Evolutionary conservation across 2,329 filamentous ascomycete species (phyloP), one percentile per base, ranked within the genome.

Genomic region (Aspergillus sp.): DNA sequence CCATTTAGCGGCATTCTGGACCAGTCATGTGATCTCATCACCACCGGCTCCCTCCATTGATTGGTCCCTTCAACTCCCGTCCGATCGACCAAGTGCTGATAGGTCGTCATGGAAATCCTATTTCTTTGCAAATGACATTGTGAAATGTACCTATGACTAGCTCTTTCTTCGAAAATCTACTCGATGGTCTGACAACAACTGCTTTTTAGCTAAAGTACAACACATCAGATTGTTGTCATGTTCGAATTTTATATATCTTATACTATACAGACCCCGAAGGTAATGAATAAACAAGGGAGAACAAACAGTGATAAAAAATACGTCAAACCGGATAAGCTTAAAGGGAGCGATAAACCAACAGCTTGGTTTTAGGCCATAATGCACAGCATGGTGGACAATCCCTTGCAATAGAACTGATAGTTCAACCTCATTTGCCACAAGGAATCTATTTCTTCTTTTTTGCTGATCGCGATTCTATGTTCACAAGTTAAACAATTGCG

Each of bases 401-500:
- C 12, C 17, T 17, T 45, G 41, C 4, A 21, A 45, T 17, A 6
- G 21, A 21, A 45, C 17, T 21, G 9, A 6, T 6, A 12, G n/a
- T 12, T 21, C 12, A 45, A 13, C 17, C 21, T 21, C 12, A 21
- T 3, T 21, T 21, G 19, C 12, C 12, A 21, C 6, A 3, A 13
- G 10, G 5, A 15, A 9, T 25, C 39, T 63, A 72, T 65, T 70
- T 71, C 68, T 70, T 72, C 61, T 72, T 72, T 56, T 70, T 71
- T 15, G 66, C 63, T 4, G 67, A 58, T 49, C 69, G 66, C 15
- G 68, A 71, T 59, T 72, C 70, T 72, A 43, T 9, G 47, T 21
- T 21, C 23, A 43, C n/a, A 17, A 21, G 32, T 61, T 55, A 51
- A 50, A 23, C n/a, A 48, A 15, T n/a, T 9, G n/a, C 15, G 36